Conservation (phyloP, 768 basidiomycete species). For the Boletus reticulatus region DNA sequence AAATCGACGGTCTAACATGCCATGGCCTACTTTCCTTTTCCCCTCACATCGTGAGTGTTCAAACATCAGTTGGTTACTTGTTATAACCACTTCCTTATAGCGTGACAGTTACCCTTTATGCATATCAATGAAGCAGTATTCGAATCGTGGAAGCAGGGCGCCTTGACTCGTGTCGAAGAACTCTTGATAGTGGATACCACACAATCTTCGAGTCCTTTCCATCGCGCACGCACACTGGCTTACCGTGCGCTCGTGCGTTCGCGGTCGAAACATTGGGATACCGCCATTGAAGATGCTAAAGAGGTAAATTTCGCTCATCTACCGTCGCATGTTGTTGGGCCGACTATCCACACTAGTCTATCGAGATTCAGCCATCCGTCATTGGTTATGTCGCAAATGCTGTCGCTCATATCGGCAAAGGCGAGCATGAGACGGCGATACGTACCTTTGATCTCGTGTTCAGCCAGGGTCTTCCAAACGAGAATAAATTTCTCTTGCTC, state of each 20-base stretch:
- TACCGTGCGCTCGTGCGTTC: not conserved
- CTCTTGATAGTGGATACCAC: not conserved
- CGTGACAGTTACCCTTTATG: constrained; percentile 7
- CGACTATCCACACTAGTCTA: constrained; percentile 1
- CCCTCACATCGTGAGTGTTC: not conserved
- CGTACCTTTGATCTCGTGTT: constrained; percentile 4
- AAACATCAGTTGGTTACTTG: too few species aligned
- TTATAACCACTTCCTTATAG: not conserved
- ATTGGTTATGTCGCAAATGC: constrained; percentile 10
- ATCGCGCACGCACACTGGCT: constrained; percentile 1
- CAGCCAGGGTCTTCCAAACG: not conserved
- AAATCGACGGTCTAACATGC: not conserved
- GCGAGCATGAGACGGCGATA: not conserved
- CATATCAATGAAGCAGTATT: not conserved
- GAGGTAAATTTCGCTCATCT: not conserved
- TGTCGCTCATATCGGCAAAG: not conserved
- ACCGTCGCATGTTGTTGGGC: too few species aligned
- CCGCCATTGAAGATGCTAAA: constrained; percentile 8
- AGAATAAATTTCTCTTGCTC: constrained; percentile 6
- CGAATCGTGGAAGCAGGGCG: not conserved
- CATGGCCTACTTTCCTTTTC: too few species aligned
- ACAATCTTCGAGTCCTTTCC: not conserved
- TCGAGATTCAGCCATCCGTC: not conserved
- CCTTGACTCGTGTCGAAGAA: not conserved
- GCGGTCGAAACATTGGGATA: not conserved